Base-by-base conservation (phyloP, 441 rosid species). In the Erodium trifolium region DNA sequence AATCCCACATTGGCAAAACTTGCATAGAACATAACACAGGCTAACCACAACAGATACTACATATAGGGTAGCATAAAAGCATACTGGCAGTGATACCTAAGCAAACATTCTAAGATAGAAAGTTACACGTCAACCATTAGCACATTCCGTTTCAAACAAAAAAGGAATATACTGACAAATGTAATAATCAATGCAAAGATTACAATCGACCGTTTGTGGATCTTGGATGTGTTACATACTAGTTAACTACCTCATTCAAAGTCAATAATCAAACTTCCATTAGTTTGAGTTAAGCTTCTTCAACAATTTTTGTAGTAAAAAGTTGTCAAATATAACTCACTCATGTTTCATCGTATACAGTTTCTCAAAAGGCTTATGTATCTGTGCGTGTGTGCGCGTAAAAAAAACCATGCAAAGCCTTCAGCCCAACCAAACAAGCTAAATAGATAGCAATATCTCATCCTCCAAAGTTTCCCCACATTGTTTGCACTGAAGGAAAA, bases 41-140 rank as follows among this genome's bases (percentile, higher is more conserved):
- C 63, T 57, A 18, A 57, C 63, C 63, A 17, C 11, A 57, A 8
- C 29, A 18, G 29, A 5, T 18, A 18, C 29, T 19, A 9, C 4
- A 57, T 57, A 57, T 18, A 57, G 6, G 63, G 12, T 57, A 57
- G 63, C 63, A 18, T 19, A 57, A 18, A 57, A 57, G 23, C 63
- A 57, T 13, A 57, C 18, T 29, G 2, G 10, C 29, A 6, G 13
- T 11, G 11, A 19, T 3, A 57, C 27, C 8, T 17, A 57, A 57
- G 23, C 63, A 57, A 17, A 7, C 23, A 16, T 55, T 18, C 63
- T 18, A 45, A 45, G 51, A 45, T 45, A 45, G 51, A 45, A 45
- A 45, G 51, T 45, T 45, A 1, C 51, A 5, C 43, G 4, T 45
- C 51, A 45, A 45, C 51, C 13, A 45, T 45, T 45, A 9, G n/a